Evolutionary conservation across 2,329 filamentous ascomycete genomes (phyloP), one percentile per base, ranked within the genome.

Genomic region (Trichoderma pleuroti): DNA sequence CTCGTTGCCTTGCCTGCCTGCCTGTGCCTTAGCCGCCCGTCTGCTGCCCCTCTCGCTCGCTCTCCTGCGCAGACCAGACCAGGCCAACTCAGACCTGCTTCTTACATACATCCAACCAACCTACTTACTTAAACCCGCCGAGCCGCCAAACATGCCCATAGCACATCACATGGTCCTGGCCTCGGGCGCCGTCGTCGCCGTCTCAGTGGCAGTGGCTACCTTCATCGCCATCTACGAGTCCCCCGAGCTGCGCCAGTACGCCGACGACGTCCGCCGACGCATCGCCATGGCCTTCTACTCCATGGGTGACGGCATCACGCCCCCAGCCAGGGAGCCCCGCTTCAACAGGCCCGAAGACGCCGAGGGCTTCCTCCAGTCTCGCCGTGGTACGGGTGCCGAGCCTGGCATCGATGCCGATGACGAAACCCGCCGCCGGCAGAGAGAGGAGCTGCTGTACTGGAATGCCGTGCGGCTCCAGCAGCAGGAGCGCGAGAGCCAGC

Each of bases 341-440:
- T 90, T 90, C 79, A 91, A 91, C 77, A 82, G 89, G 14, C 89
- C 89, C 65, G 89, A 91, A 77, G 89, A 91, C 78, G 88, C 88
- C 70, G 85, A 90, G 68, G 89, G 88, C 10, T 91, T 91, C 76
- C 76, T 90, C 70, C 80, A 85, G 74, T 88, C 87, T 10, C 81
- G 83, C n/a, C 81, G 81, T 30, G 81, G 78, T 24, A 74, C 74
- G 5, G 80, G 80, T 21, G 80, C 80, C 64, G 82, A 86, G 36
- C 76, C 81, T 1, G 86, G 83, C 18, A 84, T 90, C 26, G 88
- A 90, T 39, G 88, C 88, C 69, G 89, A 91, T 74, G 88, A 90
- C 65, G 89, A 88, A 73, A 86, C 84, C 26, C 84, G 86, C 67
- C 85, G 86, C 74, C 82, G 87, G 71, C 89, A 91, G 77, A 84